Base-by-base conservation (phyloP, 2,329 filamentous ascomycete species). In the Elsinoe ampelina region DNA sequence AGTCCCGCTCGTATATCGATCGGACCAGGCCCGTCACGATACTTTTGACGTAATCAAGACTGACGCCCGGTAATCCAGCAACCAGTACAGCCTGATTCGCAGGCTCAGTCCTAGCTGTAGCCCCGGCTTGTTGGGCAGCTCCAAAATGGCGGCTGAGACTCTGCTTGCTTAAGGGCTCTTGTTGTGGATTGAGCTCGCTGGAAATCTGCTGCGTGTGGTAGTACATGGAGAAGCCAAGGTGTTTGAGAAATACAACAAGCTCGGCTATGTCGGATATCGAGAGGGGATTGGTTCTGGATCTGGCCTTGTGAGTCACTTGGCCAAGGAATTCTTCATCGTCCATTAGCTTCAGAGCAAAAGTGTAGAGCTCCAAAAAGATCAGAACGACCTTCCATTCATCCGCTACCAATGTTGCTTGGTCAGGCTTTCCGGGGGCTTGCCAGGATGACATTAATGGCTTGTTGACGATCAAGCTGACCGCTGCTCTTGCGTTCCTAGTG, bases 1-100 rank as follows among this genome's bases (percentile, higher is more conserved):
- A 98, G 70, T 97, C 92, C 68, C 92, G 80, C 70, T 96, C 91
- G 67, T 97, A 96, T 7, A 96, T 75, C 79, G 95, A 92, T 57
- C 86, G 85, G 66, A 96, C 77, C 0, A 95, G 79, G 2, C 84
- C 84, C 2, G 89, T 95, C 5, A 90, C 82, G 2, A 92, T 77
- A n/a, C 80, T 82, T 65, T 89, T 87, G 58, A 96, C 82, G 60
- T 89, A 89, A 36, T 86, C 80, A 32, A 93, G 77, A 30, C 85
- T 89, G 61, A 95, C 81, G 0, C 86, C 87, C 11, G 84, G 78
- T 12, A 89, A 77, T 3, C 80, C 82, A 54, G 79, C 78, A 55
- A 86, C 73, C 1, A 77, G 63, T 13, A 79, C 54, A 61, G 73
- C 61, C 69, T 63, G 15, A 78, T 54, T 61, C 73, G 62, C 67